phyloP scores from a whole-genome alignment of 805 yeast species.

The Candida insectalens region DNA sequence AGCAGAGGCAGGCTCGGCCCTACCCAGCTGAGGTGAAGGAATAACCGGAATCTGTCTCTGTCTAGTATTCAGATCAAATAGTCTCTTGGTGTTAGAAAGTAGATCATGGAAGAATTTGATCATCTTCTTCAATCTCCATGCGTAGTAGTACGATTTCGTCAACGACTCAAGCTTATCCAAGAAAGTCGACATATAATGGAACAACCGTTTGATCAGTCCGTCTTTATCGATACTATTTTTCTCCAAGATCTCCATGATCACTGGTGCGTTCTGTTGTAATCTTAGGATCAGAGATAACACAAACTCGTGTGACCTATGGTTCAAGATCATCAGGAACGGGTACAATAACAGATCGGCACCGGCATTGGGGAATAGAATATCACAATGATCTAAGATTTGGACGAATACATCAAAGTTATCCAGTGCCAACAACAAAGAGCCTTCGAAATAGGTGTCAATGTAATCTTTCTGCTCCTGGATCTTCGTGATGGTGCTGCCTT shows the following conservation, averaged over 20 bases:
- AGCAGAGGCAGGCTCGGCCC: conserved; percentile 17
- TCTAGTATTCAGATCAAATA: conserved; percentile 20
- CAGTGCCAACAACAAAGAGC: conserved; percentile 25
- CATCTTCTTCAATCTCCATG: conserved; percentile 34
- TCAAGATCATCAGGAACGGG: conserved; percentile 41
- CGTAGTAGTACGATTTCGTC: conserved; percentile 33
- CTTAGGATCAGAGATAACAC: conserved; percentile 46
- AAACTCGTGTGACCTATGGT: conserved; percentile 49
- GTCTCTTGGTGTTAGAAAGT: conserved; percentile 24
- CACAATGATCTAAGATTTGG: conserved; percentile 21
- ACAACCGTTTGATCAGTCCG: conserved; percentile 23
- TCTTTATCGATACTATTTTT: conserved; percentile 25
- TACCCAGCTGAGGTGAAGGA: conserved; percentile 3
- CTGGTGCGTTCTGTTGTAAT: conserved; percentile 28
- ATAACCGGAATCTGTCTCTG: not conserved
- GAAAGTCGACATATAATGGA: conserved; percentile 25
- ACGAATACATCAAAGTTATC: conserved; percentile 28
- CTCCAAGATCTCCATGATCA: conserved; percentile 23
- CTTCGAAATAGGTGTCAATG: conserved; percentile 26
- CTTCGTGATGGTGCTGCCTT: conserved; percentile 19
- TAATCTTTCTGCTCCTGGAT: conserved; percentile 23
- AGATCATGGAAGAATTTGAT: conserved; percentile 29
- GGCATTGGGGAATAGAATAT: conserved; percentile 21
- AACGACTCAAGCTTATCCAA: conserved; percentile 25
- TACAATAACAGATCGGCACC: conserved; percentile 38